These are phyloP conservation scores for Boletus coccyginus DNA, from an alignment of 768 basidiomycete species.

Conservation along the genomic window DNA sequence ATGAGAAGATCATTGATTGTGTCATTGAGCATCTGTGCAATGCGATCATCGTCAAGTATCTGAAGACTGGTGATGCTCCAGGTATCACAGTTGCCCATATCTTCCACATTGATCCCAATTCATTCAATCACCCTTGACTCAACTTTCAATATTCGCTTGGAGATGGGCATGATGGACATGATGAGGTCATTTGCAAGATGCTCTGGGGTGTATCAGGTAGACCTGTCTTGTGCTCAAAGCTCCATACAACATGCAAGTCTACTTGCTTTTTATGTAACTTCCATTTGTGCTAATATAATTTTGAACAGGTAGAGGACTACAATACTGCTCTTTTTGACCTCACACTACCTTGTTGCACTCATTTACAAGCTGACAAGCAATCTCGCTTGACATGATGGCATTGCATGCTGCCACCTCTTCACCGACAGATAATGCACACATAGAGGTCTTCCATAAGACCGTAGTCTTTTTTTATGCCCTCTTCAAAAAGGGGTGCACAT, in stretches of 20 bases:
- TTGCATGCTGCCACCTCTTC: too few species aligned
- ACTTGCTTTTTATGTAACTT: too few species aligned
- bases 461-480: background rate
- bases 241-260: background rate
- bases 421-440: background rate
- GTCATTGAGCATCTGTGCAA: background rate
- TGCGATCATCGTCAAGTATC: background rate
- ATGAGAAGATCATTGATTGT: background rate
- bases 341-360: background rate
- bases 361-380: background rate
- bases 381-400: background rate
- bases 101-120: background rate
- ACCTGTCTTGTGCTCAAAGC: background rate
- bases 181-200: background rate
- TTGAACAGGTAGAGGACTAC: background rate
- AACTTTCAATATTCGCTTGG: conserved; percentile 5
- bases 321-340: background rate
- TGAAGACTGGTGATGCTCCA: background rate
- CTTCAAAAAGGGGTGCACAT: background rate
- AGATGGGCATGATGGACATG: background rate
- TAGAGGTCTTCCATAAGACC: conserved; percentile 1
- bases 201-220: background rate
- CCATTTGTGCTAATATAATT: too few species aligned
- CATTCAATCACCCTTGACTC: background rate
- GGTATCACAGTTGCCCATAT: background rate